Percentiles rank a stretch among this genome's conserved stretches.
Conservation (phyloP, 176 grass and related monocot genomes). For the Puccinellia tenuiflora region DNA sequence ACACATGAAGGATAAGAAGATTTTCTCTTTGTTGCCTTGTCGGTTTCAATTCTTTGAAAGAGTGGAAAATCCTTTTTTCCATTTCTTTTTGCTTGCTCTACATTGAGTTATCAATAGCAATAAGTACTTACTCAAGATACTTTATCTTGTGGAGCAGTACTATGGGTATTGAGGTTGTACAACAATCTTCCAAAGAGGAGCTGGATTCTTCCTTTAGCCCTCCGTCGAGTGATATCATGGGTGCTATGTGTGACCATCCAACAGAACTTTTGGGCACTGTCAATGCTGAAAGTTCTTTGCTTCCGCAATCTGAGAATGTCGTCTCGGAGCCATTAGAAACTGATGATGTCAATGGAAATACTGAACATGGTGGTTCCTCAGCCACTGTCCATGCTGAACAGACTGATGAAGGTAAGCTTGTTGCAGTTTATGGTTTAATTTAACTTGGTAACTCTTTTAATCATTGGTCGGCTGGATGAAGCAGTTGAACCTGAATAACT, state of each 20-base stretch:
- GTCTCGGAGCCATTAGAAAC: conserved; percentile 11
- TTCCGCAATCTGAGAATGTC: not conserved
- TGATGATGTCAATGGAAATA: conserved; percentile 17
- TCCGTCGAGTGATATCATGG: not conserved
- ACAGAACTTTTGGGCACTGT: not conserved
- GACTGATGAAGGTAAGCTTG: not conserved
- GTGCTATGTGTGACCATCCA: conserved; percentile 20
- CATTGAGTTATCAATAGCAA: not conserved
- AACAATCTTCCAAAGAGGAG: conserved; percentile 22
- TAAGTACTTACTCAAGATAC: not conserved
- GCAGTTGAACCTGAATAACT: not conserved
- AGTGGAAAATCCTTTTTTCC: not conserved
- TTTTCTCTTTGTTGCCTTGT: conserved; percentile 21
- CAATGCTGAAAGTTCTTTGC: not conserved
- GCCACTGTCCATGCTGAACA: not conserved
- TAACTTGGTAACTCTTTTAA: not conserved
- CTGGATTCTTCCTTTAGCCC: conserved; percentile 6
- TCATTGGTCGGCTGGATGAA: not conserved
- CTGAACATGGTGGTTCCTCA: not conserved
- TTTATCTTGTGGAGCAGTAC: not conserved
- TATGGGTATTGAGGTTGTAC: conserved; percentile 27
- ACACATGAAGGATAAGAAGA: not conserved
- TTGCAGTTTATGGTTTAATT: not conserved
- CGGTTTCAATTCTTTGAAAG: not conserved
- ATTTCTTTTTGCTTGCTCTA: not conserved